These are phyloP conservation scores for Acacia pycnantha DNA, from an alignment of 331 rosid genomes.

Conservation along the genomic window DNA sequence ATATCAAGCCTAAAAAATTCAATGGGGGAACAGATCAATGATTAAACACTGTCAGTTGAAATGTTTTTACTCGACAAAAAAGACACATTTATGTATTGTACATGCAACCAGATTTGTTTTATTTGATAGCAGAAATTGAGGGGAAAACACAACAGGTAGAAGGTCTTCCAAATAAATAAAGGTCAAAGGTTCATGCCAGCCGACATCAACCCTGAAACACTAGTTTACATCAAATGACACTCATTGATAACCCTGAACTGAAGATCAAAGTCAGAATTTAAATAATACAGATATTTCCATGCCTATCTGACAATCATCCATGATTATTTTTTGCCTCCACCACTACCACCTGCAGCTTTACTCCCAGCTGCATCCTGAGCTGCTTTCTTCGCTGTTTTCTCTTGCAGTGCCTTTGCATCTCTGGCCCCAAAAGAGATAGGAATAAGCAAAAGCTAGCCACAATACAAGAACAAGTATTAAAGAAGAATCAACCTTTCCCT, in stretches of 20 bases:
- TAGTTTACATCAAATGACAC: slow-evolving; percentile 19
- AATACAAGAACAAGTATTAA: background rate
- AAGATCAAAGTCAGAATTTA: slow-evolving; percentile 13
- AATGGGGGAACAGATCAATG: background rate
- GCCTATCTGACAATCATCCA: slow-evolving; percentile 1
- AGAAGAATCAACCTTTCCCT: slow-evolving; percentile 62
- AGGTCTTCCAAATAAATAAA: slow-evolving; percentile 24
- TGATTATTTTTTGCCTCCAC: slow-evolving; percentile 52
- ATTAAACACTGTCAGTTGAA: background rate
- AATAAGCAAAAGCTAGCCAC: background rate
- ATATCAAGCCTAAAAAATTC: background rate
- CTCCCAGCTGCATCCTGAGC: slow-evolving; percentile 48
- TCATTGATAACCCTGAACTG: slow-evolving; percentile 8
- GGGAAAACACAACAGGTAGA: background rate
- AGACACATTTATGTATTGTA: background rate
- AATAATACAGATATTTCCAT: slow-evolving; percentile 12
- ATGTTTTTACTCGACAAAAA: background rate
- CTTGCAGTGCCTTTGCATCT: slow-evolving; percentile 78
- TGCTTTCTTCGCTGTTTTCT: slow-evolving; percentile 64
- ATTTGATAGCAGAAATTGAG: background rate
- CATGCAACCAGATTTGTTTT: background rate
- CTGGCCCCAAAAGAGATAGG: slow-evolving; percentile 30
- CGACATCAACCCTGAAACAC: slow-evolving; percentile 29
- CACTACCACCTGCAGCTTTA: slow-evolving; percentile 34
- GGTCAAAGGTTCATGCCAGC: slow-evolving; percentile 18